Conservation (phyloP, 768 basidiomycete genomes). For the Suillus subalutaceus region DNA sequence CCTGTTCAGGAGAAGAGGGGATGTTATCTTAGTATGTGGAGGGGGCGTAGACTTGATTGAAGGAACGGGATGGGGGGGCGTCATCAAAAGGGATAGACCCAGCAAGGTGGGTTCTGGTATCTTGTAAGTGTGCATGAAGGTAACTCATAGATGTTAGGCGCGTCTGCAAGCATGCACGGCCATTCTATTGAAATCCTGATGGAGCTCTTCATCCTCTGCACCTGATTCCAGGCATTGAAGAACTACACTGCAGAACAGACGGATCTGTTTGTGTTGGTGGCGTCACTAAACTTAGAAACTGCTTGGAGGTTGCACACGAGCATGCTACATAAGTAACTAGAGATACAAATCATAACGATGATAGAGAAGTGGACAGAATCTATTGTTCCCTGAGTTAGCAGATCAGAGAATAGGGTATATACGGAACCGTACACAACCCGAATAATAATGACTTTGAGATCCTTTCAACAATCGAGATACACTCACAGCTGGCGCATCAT, state of each 20-base stretch:
- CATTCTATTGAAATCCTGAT: not conserved
- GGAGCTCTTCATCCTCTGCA: not conserved
- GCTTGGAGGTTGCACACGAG: not conserved
- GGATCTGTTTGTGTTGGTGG: not conserved
- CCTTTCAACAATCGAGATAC: not conserved
- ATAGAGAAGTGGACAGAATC: not conserved
- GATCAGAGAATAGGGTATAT: not conserved
- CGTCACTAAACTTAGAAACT: not conserved
- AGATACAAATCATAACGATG: not conserved
- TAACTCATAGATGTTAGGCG: constrained; percentile 23
- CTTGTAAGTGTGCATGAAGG: constrained; percentile 27
- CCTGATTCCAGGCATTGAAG: not conserved
- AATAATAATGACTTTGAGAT: not conserved
- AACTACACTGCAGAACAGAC: not conserved
- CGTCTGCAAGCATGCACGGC: not conserved
- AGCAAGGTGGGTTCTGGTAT: constrained; percentile 23
- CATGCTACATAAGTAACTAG: not conserved
- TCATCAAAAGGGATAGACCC: too few species aligned
- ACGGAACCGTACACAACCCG: not conserved
- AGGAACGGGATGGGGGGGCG: too few species aligned
- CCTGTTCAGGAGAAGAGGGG: too few species aligned
- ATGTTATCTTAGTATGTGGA: too few species aligned
- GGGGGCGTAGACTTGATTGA: too few species aligned
- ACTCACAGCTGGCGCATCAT: not conserved
- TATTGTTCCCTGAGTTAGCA: not conserved